These are phyloP conservation scores for Pestalotiopsis sp. DNA, from an alignment of 2,329 filamentous ascomycete genomes.

Conservation along the genomic window DNA sequence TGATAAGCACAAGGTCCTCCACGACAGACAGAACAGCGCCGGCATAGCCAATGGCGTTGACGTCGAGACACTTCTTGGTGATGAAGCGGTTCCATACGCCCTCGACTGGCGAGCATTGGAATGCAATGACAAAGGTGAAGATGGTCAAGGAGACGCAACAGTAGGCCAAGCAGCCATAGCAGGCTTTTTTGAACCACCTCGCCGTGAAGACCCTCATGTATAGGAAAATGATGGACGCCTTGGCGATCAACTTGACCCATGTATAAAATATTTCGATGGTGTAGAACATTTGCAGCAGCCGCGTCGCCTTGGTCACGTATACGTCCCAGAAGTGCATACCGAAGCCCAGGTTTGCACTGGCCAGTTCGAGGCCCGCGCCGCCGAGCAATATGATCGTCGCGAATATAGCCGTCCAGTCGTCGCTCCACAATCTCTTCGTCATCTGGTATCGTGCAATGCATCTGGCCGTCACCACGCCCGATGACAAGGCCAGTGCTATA, in stretches of 20 bases:
- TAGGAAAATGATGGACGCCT: slow-evolving; percentile 8
- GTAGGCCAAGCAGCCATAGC: slow-evolving; percentile 4
- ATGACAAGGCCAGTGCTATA: slow-evolving; percentile 17
- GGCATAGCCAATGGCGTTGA: slow-evolving; percentile 67
- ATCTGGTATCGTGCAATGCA: slow-evolving; percentile 20
- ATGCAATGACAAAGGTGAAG: slow-evolving; percentile 9
- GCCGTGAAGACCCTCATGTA: slow-evolving; percentile 12
- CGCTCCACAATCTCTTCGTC: slow-evolving; percentile 21
- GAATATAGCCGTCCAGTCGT: slow-evolving; percentile 18
- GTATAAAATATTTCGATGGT: slow-evolving; percentile 6
- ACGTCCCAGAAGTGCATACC: slow-evolving; percentile 27
- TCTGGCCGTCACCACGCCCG: slow-evolving; percentile 19
- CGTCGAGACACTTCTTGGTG: slow-evolving; percentile 56
- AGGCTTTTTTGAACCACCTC: not conserved
- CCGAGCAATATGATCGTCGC: slow-evolving; percentile 18
- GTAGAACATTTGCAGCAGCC: slow-evolving; percentile 16
- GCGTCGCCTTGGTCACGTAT: slow-evolving; percentile 15
- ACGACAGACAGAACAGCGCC: slow-evolving; percentile 71
- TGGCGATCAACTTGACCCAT: slow-evolving; percentile 12
- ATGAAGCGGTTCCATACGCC: slow-evolving; percentile 11
- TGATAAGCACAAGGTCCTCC: slow-evolving; percentile 67
- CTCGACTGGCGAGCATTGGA: slow-evolving; percentile 8
- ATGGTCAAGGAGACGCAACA: not conserved
- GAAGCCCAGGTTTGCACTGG: slow-evolving; percentile 23
- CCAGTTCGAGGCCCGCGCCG: slow-evolving; percentile 22